Evolutionary conservation across 208 protist genomes (phyloP).

Genomic region (Porcisia hertigi): DNA sequence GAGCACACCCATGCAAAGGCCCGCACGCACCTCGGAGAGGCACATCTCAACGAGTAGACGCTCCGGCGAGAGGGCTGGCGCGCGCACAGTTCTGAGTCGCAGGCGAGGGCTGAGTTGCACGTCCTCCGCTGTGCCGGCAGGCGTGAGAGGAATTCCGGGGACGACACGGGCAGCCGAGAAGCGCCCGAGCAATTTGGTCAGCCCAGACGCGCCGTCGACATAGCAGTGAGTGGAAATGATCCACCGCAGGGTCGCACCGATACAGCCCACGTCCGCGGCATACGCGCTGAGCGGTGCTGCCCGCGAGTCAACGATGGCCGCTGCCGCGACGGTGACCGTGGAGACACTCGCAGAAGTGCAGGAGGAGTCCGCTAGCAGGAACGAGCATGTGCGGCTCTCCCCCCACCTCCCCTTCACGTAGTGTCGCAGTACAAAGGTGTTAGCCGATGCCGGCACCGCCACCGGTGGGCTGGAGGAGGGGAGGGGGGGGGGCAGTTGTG

Average conservation of each 20-base stretch:
- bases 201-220: constrained; percentile 45
- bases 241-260: constrained; percentile 36
- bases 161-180: constrained; percentile 32
- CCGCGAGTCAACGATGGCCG: constrained; percentile 64
- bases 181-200: constrained; percentile 27
- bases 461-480: no score
- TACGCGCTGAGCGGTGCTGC: constrained; percentile 37
- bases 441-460: no score
- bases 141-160: constrained; percentile 37
- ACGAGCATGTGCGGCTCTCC: no score
- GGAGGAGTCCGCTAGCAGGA: no score
- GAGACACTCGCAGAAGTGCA: neutral
- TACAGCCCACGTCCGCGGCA: constrained; percentile 34
- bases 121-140: no score
- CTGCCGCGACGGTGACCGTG: neutral
- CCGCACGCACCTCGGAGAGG: constrained; percentile 32
- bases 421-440: no score
- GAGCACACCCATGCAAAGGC: constrained; percentile 62
- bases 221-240: constrained; percentile 72
- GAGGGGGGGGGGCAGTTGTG: no score
- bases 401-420: no score
- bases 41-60: constrained; percentile 37
- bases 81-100: no score
- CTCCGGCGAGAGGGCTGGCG: no score
- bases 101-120: no score